Base-by-base conservation (phyloP, 768 basidiomycete genomes). In the Lyophyllum semitale region DNA sequence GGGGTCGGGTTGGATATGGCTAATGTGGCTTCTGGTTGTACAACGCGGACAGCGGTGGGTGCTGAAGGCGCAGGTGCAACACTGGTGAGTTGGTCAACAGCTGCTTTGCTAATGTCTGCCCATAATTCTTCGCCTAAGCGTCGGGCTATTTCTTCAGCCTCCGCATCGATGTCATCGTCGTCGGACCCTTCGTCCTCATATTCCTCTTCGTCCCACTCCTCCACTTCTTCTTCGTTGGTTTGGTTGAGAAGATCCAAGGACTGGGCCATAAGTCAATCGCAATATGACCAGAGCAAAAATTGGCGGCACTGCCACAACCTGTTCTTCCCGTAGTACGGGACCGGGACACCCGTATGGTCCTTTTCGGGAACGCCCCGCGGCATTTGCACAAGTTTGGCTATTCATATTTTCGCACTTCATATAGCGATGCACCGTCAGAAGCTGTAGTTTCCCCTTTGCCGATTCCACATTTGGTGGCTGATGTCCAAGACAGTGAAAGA, bases 401-500 rank as follows among this genome's bases (percentile, higher is more conserved):
- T 38, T 51, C 32, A 13, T 35, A 48, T 47, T 52, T 61, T 54
- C 55, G 46, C 48, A 22, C 53, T 57, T 53, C 46, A 54, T 54
- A 51, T 48, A 49, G 54, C 48, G 48, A 57, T 54, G 51, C 30
- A 49, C 46, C 20, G 27, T 46, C 45, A 37, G 49, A 47, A 47
- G 48, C 40, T 45, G 52, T 54, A 49, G 48, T 47, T 48, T 54
- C 18, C 25, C 11, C 35, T 53, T 51, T 44, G 38, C 33, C 29
- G 40, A 42, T 12, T 15, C 35, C 38, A 32, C 43, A 46, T 42
- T 48, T 27, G 29, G 42, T 37, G 29, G 52, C 62, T 59, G 50
- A 81, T 79, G 80, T 78, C 75, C 54, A 88, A 88, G 66, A 90
- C 93, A 29, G 78, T 84, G 46, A 94, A 93, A 75, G 95, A 97